Evolutionary conservation across 2,329 filamentous ascomycete genomes (phyloP).

Genomic region (Bretziella fagacearum): DNA sequence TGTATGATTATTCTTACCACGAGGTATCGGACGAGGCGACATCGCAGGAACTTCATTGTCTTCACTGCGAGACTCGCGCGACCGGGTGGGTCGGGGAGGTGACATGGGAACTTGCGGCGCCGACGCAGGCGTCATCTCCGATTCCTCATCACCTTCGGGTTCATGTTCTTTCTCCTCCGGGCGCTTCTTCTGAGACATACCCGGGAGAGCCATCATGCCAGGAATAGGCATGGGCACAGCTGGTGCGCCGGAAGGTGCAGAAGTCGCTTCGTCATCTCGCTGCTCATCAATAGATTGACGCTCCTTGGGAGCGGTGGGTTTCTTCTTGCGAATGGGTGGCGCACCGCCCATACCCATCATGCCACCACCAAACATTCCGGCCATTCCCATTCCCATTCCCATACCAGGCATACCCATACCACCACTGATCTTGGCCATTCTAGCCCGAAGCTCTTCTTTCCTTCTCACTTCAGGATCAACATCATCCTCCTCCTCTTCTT

Average conservation of each 20-base stretch:
- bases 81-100: neutral
- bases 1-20: conserved; percentile 1
- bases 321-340: conserved; percentile 39
- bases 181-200: conserved; percentile 34
- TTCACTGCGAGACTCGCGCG: neutral
- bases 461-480: conserved; percentile 74
- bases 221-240: conserved; percentile 38
- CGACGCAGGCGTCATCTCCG: conserved; percentile 27
- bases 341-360: conserved; percentile 44
- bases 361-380: conserved; percentile 72
- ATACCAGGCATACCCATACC: conserved; percentile 95
- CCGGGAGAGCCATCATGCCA: conserved; percentile 50
- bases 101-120: conserved; percentile 7
- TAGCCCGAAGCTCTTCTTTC: conserved; percentile 72
- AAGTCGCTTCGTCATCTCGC: conserved; percentile 25
- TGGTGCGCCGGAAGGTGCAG: conserved; percentile 18
- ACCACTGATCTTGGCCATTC: conserved; percentile 97
- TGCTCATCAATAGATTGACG: conserved; percentile 29
- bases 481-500: conserved; percentile 57
- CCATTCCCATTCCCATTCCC: conserved; percentile 66
- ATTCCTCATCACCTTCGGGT: conserved; percentile 1
- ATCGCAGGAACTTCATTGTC: conserved; percentile 17
- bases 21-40: conserved; percentile 10
- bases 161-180: conserved; percentile 1
- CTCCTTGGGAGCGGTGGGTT: conserved; percentile 21